A percentile compares a stretch with the other conserved stretches of the same genome.
phyloP scores from a whole-genome alignment of 805 yeast genomes.

The Sungouiozyma ichnusensis region DNA sequence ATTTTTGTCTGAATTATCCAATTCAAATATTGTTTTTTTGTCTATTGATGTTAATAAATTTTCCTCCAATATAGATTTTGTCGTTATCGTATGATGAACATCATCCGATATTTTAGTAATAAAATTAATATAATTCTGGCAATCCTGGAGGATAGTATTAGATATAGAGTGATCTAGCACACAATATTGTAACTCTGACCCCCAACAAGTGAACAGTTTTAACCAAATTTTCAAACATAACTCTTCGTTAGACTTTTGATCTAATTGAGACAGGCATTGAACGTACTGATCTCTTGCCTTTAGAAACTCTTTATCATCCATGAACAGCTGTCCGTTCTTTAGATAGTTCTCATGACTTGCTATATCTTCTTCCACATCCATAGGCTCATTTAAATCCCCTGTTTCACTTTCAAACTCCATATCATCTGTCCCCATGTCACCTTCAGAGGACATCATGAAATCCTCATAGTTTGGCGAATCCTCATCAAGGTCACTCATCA shows the following conservation, averaged over 20 bases:
- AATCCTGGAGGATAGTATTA: not conserved
- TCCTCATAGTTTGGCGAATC: constrained; percentile 22
- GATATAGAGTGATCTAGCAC: not conserved
- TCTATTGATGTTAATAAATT: constrained; percentile 2
- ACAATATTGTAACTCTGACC: constrained; percentile 1
- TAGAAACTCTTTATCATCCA: constrained; percentile 9
- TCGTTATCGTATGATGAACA: not conserved
- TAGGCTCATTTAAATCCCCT: constrained; percentile 5
- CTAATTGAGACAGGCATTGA: too few species aligned
- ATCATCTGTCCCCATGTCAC: constrained; percentile 17
- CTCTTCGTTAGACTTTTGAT: not conserved
- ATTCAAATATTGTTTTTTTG: constrained; percentile 2
- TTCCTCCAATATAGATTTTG: not conserved
- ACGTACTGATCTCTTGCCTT: constrained; percentile 5
- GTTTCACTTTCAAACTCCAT: constrained; percentile 20
- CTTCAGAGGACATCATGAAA: constrained; percentile 24
- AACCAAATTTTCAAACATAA: constrained; percentile 2
- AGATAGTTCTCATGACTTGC: not conserved
- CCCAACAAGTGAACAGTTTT: constrained; percentile 1
- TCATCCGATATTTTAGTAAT: not conserved
- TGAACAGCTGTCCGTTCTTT: constrained; percentile 6
- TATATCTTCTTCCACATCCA: not conserved
- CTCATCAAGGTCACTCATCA: constrained; percentile 3
- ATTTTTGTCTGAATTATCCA: not conserved
- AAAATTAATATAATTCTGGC: not conserved